Percentiles rank a stretch among this genome's conserved stretches.
Evolutionary conservation across 805 yeast species (phyloP).

Genomic region (Yamadazyma tumulicola): DNA sequence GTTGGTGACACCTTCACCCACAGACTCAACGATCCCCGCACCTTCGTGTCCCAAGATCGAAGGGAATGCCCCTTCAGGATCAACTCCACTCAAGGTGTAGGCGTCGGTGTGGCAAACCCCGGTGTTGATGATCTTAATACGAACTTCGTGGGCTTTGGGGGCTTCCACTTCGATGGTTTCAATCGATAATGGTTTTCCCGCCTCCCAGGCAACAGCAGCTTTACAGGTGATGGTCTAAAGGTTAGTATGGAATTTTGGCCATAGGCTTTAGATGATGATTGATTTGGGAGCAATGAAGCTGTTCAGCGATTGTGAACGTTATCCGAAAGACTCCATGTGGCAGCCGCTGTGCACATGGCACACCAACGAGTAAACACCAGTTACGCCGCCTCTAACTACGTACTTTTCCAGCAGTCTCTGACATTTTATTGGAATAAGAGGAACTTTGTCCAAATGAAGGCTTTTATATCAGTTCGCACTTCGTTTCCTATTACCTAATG

Average conservation of each 20-base stretch:
- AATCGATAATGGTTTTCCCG: conserved; percentile 74
- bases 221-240: conserved; percentile 67
- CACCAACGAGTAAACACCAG: too few species aligned
- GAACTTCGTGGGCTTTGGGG: conserved; percentile 96
- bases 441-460: too few species aligned
- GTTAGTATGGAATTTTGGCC: conserved; percentile 24
- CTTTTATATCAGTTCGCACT: too few species aligned
- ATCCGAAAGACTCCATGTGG: not conserved
- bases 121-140: conserved; percentile 80
- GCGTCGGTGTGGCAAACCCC: conserved; percentile 99
- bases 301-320: not conserved
- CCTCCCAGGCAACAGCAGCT: conserved; percentile 98
- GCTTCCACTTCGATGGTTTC: conserved; percentile 90
- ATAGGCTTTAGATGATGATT: too few species aligned
- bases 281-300: conserved; percentile 2
- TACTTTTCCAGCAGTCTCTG: conserved; percentile 18
- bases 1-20: conserved; percentile 89
- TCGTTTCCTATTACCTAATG: too few species aligned
- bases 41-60: conserved; percentile 96
- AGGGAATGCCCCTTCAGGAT: conserved; percentile 97
- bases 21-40: conserved; percentile 92
- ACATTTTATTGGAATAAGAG: too few species aligned
- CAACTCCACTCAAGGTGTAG: conserved; percentile 88
- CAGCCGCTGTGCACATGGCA: conserved; percentile 5
- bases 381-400: too few species aligned